These are phyloP conservation scores for Podosphaera aphanis DNA, from an alignment of 2,329 filamentous ascomycete genomes.

Conservation along the genomic window DNA sequence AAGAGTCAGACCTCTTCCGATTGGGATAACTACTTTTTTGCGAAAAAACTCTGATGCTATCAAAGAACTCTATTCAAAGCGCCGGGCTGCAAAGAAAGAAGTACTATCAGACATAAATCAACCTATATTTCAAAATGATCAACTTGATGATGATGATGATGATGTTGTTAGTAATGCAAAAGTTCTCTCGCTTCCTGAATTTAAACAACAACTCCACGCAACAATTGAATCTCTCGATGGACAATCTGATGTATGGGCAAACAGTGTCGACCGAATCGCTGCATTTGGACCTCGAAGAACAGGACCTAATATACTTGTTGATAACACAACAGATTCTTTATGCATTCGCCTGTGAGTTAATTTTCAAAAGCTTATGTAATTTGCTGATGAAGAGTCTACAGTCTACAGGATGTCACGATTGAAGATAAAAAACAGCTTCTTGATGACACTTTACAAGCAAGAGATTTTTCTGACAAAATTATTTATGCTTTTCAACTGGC, in stretches of 20 bases:
- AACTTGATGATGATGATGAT: conserved; percentile 25
- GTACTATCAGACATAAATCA: conserved; percentile 10
- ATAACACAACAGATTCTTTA: conserved; percentile 48
- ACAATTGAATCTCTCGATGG: conserved; percentile 50
- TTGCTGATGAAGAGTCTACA: conserved; percentile 1
- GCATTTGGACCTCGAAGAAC: conserved; percentile 70
- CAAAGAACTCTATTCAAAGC: conserved; percentile 54
- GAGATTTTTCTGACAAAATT: conserved; percentile 72
- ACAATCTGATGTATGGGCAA: conserved; percentile 54
- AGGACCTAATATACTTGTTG: conserved; percentile 76
- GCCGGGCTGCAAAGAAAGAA: conserved; percentile 24
- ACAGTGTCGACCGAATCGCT: conserved; percentile 56
- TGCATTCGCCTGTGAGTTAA: conserved; percentile 43
- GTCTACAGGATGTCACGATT: conserved; percentile 11
- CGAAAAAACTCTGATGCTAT: conserved; percentile 58
- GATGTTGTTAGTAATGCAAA: conserved; percentile 35
- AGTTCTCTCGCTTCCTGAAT: conserved; percentile 46
- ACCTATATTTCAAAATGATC: conserved; percentile 11
- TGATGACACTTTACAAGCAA: conserved; percentile 29
- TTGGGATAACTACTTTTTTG: conserved; percentile 62
- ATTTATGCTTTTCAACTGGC: conserved; percentile 85
- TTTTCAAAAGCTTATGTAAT: not conserved
- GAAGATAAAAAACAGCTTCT: conserved; percentile 16
- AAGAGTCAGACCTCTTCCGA: conserved; percentile 55
- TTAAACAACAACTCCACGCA: conserved; percentile 47